Base-by-base conservation (phyloP, 306 rosid genomes). In the Prosopis cineraria region DNA sequence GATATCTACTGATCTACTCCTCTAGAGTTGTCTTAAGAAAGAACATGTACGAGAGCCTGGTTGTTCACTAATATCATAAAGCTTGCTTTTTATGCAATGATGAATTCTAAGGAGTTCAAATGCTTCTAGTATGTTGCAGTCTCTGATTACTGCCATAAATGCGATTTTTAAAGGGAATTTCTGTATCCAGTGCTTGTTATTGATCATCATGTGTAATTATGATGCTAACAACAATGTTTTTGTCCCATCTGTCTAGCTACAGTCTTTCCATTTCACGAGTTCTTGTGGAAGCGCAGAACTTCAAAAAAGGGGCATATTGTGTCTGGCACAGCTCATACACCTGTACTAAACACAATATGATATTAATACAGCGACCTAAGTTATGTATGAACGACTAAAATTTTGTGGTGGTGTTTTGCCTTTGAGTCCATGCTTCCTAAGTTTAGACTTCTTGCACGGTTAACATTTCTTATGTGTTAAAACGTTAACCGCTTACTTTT, bases 81-180 rank as follows among this genome's bases (percentile, higher is more conserved):
- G 12, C 10, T 14, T 22, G 70, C 6, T n/a, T 70, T 37, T 70
- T 20, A 63, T 71, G 74, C 45, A 43, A 17, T 44, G 53, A 72
- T 64, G 64, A 70, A 3, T 82, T 63, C 45, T 77, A 33, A 68
- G 55, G 79, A 55, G 48, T 24, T 77, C 43, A 10, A 59, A 60
- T 70, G 64, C 72, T 78, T 40, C 36, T 53, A 24, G 29, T 33
- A 29, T 68, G 59, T 37, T 17, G 75, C 75, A 40, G 58, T 69
- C 55, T n/a, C 52, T 40, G 59, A 8, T 59, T 70, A 10, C 6
- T 20, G 3, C 64, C 29, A 30, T 69, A 41, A 43, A 56, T 56
- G 25, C 29, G 20, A 22, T 10, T 45, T 44, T 70, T 17, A 24
- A 43, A 40, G 10, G n/a, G 20, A 68, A 69, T 55, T 55, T 52